A percentile compares a stretch with the other conserved stretches of the same genome.
These are phyloP conservation scores for Zea luxurians DNA, from an alignment of 176 grass and related monocot genomes.

Conservation along the genomic window DNA sequence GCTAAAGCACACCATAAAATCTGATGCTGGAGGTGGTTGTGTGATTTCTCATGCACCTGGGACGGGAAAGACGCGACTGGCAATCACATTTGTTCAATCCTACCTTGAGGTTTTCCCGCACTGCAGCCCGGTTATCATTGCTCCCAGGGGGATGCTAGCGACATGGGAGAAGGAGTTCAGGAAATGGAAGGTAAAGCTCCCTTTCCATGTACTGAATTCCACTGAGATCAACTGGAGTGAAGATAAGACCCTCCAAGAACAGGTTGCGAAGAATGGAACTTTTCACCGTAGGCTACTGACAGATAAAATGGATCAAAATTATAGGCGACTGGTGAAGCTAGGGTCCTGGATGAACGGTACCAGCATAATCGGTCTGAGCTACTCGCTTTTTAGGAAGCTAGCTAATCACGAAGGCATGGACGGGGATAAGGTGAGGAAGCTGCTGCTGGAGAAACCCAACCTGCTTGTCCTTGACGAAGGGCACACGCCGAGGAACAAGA, in stretches of 20 bases:
- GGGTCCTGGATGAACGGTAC: conserved; percentile 62
- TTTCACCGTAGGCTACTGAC: conserved; percentile 12
- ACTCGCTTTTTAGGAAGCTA: conserved; percentile 58
- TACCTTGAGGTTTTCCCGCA: conserved; percentile 65
- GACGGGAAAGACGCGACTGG: conserved; percentile 77
- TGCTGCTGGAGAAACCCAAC: conserved; percentile 58
- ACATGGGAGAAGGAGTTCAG: conserved; percentile 76
- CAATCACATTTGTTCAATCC: conserved; percentile 76
- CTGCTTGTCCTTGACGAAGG: conserved; percentile 84
- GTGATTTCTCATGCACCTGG: conserved; percentile 96
- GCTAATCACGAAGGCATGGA: conserved; percentile 30
- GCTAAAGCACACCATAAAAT: conserved; percentile 9
- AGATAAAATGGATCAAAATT: conserved; percentile 33
- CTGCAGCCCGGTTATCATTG: conserved; percentile 69
- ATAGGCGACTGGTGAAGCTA: conserved; percentile 50
- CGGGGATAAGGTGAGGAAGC: conserved; percentile 24
- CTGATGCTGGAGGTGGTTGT: conserved; percentile 63
- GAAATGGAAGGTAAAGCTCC: conserved; percentile 73
- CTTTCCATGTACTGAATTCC: conserved; percentile 71
- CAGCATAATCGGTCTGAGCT: conserved; percentile 80
- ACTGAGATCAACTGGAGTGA: conserved; percentile 46
- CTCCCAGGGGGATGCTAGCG: conserved; percentile 58
- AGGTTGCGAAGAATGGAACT: conserved; percentile 30
- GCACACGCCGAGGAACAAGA: conserved; percentile 75
- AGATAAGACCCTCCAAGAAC: conserved; percentile 40